Conservation (phyloP, 352 stramenopile species). For the Pythium biforme region DNA sequence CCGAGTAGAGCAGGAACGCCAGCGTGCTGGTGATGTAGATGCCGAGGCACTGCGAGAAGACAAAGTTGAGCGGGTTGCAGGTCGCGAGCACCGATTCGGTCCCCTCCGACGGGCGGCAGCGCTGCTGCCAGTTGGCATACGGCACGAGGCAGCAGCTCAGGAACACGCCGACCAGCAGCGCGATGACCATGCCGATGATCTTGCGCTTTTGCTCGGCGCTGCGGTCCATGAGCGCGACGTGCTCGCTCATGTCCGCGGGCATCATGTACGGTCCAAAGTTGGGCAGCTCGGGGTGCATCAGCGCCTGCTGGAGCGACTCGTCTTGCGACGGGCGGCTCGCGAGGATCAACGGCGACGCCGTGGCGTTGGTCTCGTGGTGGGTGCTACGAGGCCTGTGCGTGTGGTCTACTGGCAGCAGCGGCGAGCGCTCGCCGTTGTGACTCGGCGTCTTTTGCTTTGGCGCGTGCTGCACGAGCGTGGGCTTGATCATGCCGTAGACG, state of each 20-base stretch:
- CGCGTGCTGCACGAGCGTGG: conserved; percentile 38
- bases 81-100: conserved; percentile 42
- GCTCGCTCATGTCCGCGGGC: conserved; percentile 54
- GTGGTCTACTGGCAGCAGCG: conserved; percentile 28
- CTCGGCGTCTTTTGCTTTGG: conserved; percentile 12
- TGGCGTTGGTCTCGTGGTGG: not conserved
- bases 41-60: conserved; percentile 82
- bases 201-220: conserved; percentile 57
- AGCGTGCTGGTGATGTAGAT: conserved; percentile 79
- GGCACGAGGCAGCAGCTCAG: conserved; percentile 76
- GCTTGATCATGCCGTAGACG: conserved; percentile 78
- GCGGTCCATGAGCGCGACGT: conserved; percentile 50
- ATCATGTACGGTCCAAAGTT: conserved; percentile 86
- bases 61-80: conserved; percentile 80
- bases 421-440: conserved; percentile 31
- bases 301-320: conserved; percentile 50
- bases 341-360: not conserved
- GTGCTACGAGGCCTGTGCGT: not conserved
- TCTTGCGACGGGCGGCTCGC: conserved; percentile 13
- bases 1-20: conserved; percentile 74
- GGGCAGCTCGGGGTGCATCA: conserved; percentile 72
- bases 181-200: conserved; percentile 57
- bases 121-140: conserved; percentile 73
- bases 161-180: conserved; percentile 65
- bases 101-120: conserved; percentile 40